A percentile compares a stretch with the other conserved stretches of the same genome.
Conservation (phyloP, 2,329 filamentous ascomycete genomes). For the Ceratocystis lukuohia region DNA sequence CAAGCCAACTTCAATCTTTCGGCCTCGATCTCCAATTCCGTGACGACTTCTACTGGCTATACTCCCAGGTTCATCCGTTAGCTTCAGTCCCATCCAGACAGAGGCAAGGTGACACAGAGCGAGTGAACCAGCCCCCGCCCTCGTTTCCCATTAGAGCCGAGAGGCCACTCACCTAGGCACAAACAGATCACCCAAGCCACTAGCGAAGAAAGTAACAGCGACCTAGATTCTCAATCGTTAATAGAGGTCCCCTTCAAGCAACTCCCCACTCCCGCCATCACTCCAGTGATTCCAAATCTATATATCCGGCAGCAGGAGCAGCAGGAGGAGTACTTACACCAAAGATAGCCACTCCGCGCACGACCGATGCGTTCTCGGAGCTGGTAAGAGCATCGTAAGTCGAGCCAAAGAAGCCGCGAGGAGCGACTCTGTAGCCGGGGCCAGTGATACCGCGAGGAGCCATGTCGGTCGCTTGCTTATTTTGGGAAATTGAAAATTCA, state of each 20-base stretch:
- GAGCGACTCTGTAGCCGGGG: constrained; percentile 19
- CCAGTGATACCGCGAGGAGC: constrained; percentile 18
- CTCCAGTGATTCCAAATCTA: not conserved
- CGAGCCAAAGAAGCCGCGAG: constrained; percentile 38
- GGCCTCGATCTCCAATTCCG: not conserved
- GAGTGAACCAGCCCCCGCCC: not conserved
- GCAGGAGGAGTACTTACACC: constrained; percentile 38
- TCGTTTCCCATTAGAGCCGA: not conserved
- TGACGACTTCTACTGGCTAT: not conserved
- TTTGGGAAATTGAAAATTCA: too few species aligned
- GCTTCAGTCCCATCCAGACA: not conserved
- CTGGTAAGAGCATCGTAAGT: constrained; percentile 51
- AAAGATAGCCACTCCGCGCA: constrained; percentile 54
- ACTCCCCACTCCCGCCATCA: not conserved
- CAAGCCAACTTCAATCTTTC: not conserved
- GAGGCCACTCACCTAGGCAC: constrained; percentile 44
- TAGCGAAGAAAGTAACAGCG: constrained; percentile 53
- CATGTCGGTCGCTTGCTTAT: not conserved
- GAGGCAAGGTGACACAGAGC: not conserved
- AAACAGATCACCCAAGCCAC: constrained; percentile 44
- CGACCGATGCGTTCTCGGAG: constrained; percentile 54
- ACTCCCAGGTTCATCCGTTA: not conserved
- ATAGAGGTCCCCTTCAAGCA: not conserved
- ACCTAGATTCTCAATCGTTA: constrained; percentile 30
- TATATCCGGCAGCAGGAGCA: not conserved